Evolutionary conservation across 495 filamentous ascomycete species (phyloP).

Genomic region (Chlorociboria aeruginascens): DNA sequence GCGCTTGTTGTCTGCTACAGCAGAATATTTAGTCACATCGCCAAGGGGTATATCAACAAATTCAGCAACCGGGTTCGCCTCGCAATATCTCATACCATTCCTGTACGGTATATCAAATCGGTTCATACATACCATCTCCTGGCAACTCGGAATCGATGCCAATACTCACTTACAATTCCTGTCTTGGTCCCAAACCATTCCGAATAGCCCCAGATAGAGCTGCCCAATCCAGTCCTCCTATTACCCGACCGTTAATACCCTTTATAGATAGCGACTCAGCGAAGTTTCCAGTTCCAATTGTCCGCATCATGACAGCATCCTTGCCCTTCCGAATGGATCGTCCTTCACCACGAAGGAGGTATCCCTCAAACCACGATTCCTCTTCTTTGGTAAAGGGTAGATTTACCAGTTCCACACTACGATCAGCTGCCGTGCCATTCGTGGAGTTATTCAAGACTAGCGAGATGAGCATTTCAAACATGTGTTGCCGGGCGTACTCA

Average conservation of each 20-base stretch:
- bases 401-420: constrained; percentile 56
- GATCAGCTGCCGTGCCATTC: constrained; percentile 34
- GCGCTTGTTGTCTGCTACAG: too few relatives aligned
- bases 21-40: too few relatives aligned
- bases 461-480: constrained; percentile 56
- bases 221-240: constrained; percentile 16
- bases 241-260: constrained; percentile 4
- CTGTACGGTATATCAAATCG: too few relatives aligned
- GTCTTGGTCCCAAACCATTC: constrained; percentile 14
- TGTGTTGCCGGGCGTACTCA: constrained; percentile 42
- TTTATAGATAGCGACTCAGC: constrained; percentile 11
- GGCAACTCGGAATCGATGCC: too few relatives aligned
- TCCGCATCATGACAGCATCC: constrained; percentile 59
- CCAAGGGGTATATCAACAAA: too few relatives aligned
- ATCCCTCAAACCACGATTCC: constrained; percentile 60
- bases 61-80: too few relatives aligned
- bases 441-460: constrained; percentile 40
- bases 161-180: background rate
- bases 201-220: constrained; percentile 9
- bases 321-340: constrained; percentile 47
- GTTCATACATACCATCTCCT: too few relatives aligned
- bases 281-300: constrained; percentile 43
- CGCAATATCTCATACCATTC: too few relatives aligned
- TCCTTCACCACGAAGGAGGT: constrained; percentile 47
- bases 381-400: constrained; percentile 56